Base-by-base conservation (phyloP, 768 basidiomycete genomes). In the Phlebiopsis flavidoalba region DNA sequence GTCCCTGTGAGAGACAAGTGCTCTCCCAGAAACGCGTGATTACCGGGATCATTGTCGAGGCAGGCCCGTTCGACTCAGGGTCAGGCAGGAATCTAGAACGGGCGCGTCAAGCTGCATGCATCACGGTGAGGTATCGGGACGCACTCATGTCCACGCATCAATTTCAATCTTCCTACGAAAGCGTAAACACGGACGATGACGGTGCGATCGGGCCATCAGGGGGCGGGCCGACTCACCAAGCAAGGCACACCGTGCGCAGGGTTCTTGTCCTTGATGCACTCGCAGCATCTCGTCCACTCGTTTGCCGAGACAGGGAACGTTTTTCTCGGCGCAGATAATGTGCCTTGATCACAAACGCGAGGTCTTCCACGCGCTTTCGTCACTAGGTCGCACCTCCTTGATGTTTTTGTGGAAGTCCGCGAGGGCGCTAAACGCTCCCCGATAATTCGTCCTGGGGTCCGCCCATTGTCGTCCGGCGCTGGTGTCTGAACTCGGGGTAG, bases 341-440 rank as follows among this genome's bases (percentile, higher is more conserved):
- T 93, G n/a, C 88, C 60, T 77, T 76, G 49, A 95, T 82, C 10
- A 94, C 87, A 15, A 71, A 78, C 12, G 80, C 84, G 51, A 95
- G 72, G 71, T 95, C 94, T 65, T 89, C 86, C 8, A 93, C 88
- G n/a, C 0, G 92, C 93, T 73, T 95, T 93, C 14, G 81, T 84
- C 43, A 95, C 91, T 19, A 93, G 75, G 70, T 93, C 93, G 0
- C 91, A n/a, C 92, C 57, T 80, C 80, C 26, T 77, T 79, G 36
- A 91, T 74, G 68, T 91, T 89, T 66, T 79, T 76, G 61, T 77
- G 75, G 75, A 95, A 97, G 72, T 96, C 94, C 50, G 77, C 76
- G 55, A 95, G 75, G 94, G 94, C 64, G 79, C 78, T 0, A 86
- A 84, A 31, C 26, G 26, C 43, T 78, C 82, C 8, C 91, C 89